Evolutionary conservation across 169 alveolate species (phyloP).

Genomic region (Theileria parva): DNA sequence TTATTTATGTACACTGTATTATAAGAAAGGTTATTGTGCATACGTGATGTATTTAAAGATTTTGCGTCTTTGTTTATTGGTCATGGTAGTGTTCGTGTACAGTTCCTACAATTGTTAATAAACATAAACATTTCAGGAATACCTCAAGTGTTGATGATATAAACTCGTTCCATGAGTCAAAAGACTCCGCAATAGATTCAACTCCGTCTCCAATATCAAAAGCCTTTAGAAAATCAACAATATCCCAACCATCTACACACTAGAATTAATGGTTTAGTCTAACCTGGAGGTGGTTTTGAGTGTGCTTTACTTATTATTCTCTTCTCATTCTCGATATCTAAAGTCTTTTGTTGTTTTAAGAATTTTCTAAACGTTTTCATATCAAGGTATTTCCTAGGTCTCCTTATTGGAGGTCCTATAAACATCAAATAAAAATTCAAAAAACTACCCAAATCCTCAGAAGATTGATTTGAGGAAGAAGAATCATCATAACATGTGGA

Average conservation of each 20-base stretch:
- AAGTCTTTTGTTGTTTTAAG: slow-evolving; percentile 72
- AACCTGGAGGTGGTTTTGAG: slow-evolving; percentile 77
- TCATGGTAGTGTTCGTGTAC: slow-evolving; percentile 70
- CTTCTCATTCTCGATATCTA: slow-evolving; percentile 75
- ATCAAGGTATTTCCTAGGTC: slow-evolving; percentile 73
- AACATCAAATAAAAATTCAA: background rate
- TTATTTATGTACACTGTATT: too few relatives aligned
- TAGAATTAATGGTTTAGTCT: background rate
- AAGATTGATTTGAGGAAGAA: background rate
- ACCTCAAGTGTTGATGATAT: slow-evolving; percentile 74
- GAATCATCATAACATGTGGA: slow-evolving; percentile 23
- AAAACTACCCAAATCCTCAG: slow-evolving; percentile 55
- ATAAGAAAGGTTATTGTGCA: background rate
- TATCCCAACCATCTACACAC: slow-evolving; percentile 77
- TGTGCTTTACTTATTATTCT: slow-evolving; percentile 67
- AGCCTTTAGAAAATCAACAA: slow-evolving; percentile 73
- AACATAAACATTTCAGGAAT: background rate
- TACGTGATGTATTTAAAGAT: slow-evolving; percentile 77
- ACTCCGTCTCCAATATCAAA: slow-evolving; percentile 80
- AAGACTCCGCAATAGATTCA: slow-evolving; percentile 76
- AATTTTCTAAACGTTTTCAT: slow-evolving; percentile 75
- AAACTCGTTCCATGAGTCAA: slow-evolving; percentile 78
- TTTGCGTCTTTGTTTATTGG: slow-evolving; percentile 78
- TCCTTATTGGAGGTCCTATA: slow-evolving; percentile 75
- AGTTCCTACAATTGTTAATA: slow-evolving; percentile 56